Evolutionary conservation across 75 land plant species (phyloP).

Genomic region (Pinus albicaulis): DNA sequence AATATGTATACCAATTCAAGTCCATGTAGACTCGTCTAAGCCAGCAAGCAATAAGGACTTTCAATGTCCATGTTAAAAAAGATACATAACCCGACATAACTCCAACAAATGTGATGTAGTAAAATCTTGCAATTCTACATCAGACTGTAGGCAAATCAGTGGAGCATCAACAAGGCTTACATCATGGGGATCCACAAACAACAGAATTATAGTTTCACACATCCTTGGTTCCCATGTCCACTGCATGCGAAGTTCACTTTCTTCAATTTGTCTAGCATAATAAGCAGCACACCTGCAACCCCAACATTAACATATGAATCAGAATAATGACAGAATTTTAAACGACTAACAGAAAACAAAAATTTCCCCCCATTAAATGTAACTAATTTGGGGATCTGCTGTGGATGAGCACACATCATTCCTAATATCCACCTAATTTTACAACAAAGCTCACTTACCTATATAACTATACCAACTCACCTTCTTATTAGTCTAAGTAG

Average conservation of each 20-base stretch:
- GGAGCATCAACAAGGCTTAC: conserved; percentile 32
- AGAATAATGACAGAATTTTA: not conserved
- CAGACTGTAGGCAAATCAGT: conserved; percentile 2
- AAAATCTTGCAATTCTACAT: not conserved
- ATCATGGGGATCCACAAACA: conserved; percentile 67
- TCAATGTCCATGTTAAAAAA: not conserved
- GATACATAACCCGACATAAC: no score
- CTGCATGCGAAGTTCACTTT: conserved; percentile 39
- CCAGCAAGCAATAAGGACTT: not conserved
- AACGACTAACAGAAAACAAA: not conserved
- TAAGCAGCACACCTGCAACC: conserved; percentile 61
- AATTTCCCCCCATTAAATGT: not conserved
- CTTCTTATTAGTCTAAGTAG: conserved; percentile 64
- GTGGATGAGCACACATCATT: not conserved
- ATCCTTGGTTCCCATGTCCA: conserved; percentile 92
- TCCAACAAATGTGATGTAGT: no score
- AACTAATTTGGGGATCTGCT: not conserved
- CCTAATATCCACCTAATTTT: not conserved
- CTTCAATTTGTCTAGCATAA: conserved; percentile 43
- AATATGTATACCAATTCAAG: not conserved
- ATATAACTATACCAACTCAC: conserved; percentile 20
- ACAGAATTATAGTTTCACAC: conserved; percentile 77
- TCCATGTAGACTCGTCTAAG: not conserved
- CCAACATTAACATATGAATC: not conserved
- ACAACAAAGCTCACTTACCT: not conserved